These are phyloP conservation scores for Spathaspora jeffriesii DNA, from an alignment of 1,139 yeast species.

Conservation along the genomic window DNA sequence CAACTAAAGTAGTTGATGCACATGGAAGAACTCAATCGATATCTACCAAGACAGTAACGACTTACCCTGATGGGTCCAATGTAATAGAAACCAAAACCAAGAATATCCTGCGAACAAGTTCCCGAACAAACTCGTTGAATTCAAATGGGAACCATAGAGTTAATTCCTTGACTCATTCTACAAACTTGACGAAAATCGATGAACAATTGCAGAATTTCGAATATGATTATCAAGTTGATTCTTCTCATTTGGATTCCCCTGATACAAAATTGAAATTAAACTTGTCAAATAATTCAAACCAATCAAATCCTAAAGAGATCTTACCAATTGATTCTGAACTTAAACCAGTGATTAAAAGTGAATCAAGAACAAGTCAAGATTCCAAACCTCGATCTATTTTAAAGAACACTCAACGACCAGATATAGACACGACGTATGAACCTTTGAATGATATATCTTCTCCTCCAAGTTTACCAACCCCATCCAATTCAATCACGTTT, in stretches of 20 bases:
- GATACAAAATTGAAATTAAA: slow-evolving; percentile 12
- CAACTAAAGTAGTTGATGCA: slow-evolving; percentile 45
- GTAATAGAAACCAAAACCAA: slow-evolving; percentile 47
- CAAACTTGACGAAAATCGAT: slow-evolving; percentile 40
- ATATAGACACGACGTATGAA: neutral
- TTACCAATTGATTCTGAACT: neutral
- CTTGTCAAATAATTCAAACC: slow-evolving; percentile 8
- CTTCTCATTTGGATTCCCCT: slow-evolving; percentile 11
- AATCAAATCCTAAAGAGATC: slow-evolving; percentile 4
- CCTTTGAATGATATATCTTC: neutral
- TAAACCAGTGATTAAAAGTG: neutral
- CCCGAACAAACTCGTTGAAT: slow-evolving; percentile 33
- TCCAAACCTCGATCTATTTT: slow-evolving; percentile 38
- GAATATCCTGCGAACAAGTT: slow-evolving; percentile 38
- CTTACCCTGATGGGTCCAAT: slow-evolving; percentile 47
- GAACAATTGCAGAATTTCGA: slow-evolving; percentile 49
- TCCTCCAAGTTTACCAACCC: slow-evolving; percentile 14
- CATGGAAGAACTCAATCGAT: slow-evolving; percentile 44
- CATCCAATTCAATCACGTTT: slow-evolving; percentile 37
- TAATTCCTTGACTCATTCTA: slow-evolving; percentile 21
- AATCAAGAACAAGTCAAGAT: slow-evolving; percentile 3
- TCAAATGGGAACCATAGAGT: slow-evolving; percentile 15
- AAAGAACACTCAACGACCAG: slow-evolving; percentile 25
- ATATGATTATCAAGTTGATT: slow-evolving; percentile 37
- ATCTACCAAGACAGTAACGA: slow-evolving; percentile 43